A percentile compares a stretch with the other conserved stretches of the same genome.
Evolutionary conservation across 441 rosid genomes (phyloP).

Genomic region (Adansonia gregorii): DNA sequence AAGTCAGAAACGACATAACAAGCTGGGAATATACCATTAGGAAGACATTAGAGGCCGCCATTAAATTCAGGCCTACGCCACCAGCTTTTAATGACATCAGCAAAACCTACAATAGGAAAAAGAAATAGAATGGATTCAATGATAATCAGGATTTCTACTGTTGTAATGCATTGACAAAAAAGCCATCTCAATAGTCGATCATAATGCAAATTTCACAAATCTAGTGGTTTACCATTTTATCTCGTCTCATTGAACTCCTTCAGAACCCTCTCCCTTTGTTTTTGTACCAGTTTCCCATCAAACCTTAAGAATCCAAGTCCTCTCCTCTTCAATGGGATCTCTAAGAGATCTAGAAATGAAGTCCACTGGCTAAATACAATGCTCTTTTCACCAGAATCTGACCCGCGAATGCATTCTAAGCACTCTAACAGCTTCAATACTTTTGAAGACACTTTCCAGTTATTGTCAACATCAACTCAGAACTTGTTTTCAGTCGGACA

Average conservation of each 20-base stretch:
- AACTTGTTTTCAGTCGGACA: conserved; percentile 65
- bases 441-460: conserved; percentile 76
- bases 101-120: conserved; percentile 44
- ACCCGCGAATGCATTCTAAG: conserved; percentile 42
- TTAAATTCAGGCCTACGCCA: conserved; percentile 75
- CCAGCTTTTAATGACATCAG: conserved; percentile 75
- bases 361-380: conserved; percentile 83
- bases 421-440: conserved; percentile 57
- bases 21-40: conserved; percentile 48
- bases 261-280: conserved; percentile 62
- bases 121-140: neutral
- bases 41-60: conserved; percentile 69
- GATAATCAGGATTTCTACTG: neutral
- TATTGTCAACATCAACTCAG: conserved; percentile 55
- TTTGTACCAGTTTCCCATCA: conserved; percentile 60
- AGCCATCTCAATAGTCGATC: neutral
- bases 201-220: conserved; percentile 10
- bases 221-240: conserved; percentile 51
- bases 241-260: conserved; percentile 62
- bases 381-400: conserved; percentile 59
- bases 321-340: conserved; percentile 55
- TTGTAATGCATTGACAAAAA: neutral
- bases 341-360: conserved; percentile 65
- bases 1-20: too few relatives aligned
- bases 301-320: conserved; percentile 57